Base-by-base conservation (phyloP, 192 early-diverging fungal species). In the Umbelopsis vinacea region DNA sequence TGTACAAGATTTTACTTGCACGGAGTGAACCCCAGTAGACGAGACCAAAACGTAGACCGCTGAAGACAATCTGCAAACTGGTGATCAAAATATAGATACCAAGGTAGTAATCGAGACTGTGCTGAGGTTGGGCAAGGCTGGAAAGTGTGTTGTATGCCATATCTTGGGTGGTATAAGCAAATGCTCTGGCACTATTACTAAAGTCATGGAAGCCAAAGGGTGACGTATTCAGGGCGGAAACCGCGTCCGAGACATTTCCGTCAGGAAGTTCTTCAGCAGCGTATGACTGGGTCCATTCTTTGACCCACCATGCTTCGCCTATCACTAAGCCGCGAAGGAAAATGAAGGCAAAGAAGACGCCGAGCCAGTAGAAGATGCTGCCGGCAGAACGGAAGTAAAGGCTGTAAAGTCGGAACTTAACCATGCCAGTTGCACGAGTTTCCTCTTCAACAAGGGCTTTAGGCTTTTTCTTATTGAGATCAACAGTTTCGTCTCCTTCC, bases 361-460 rank as follows among this genome's bases (percentile, higher is more conserved):
- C 35, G 50, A 87, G 35, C 93, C 93, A 94, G 74, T 86, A 88
- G 55, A 79, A 74, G 8, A 70, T 24, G 19, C 84, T 74, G n/a
- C 93, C 93, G 46, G 85, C 88, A 46, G 87, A 85, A 47, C 76
- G 78, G 71, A 93, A 69, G 77, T 97, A 99, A 24, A 86, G 81
- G 6, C 86, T 69, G 85, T 96, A 98, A 9, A 98, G 87, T 37
- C 81, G 33, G 1, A 83, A 70, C 46, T 87, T 89, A 69, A 98
- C 95, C 38, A 86, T 88, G 23, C 98, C 98, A n/a, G 86, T 85
- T 11, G 90, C 91, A 26, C 85, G 85, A 19, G 74, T 68, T 80
- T 86, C 84, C 46, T 86, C 78, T 46, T 86, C 80, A 14, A 83
- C 76, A 2, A 86, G 74, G 24, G 73, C 74, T 66, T 78, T 79